Conservation (phyloP, 768 basidiomycete genomes). For the Boletus barrowsii region DNA sequence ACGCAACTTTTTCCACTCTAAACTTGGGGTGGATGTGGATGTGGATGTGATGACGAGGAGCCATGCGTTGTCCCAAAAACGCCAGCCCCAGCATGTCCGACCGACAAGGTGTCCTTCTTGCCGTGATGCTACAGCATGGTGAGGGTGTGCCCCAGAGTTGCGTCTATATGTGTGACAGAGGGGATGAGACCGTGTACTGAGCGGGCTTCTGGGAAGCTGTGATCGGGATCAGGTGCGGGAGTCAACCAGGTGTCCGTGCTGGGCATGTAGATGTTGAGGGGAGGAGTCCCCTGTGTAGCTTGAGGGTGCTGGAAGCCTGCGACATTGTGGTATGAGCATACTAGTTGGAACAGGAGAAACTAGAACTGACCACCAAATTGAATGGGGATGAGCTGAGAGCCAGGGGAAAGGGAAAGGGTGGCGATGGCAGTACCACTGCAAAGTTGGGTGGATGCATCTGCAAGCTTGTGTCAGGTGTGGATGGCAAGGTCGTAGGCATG, state of each 20-base stretch:
- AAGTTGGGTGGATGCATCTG: slow-evolving; percentile 37
- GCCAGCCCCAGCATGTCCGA: slow-evolving; percentile 40
- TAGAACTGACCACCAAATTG: slow-evolving; percentile 35
- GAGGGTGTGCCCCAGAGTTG: neutral
- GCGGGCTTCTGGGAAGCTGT: too few species aligned
- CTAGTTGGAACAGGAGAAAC: too few species aligned
- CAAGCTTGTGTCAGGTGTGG: slow-evolving; percentile 30
- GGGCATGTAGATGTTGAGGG: slow-evolving; percentile 36
- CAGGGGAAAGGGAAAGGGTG: slow-evolving; percentile 16
- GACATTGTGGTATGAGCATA: neutral
- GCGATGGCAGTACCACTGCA: slow-evolving; percentile 43
- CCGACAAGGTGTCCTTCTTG: slow-evolving; percentile 31
- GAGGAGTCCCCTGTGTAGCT: slow-evolving; percentile 4
- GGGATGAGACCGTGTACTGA: too few species aligned
- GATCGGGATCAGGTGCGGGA: slow-evolving; percentile 25
- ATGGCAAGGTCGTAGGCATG: slow-evolving; percentile 28
- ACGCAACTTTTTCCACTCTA: too few species aligned
- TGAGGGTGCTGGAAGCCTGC: slow-evolving; percentile 22
- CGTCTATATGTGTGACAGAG: neutral
- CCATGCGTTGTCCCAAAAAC: slow-evolving; percentile 42
- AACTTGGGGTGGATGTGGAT: too few species aligned
- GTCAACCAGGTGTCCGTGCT: slow-evolving; percentile 22
- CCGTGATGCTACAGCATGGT: slow-evolving; percentile 38
- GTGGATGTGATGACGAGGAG: neutral
- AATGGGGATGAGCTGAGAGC: slow-evolving; percentile 26